Evolutionary conservation across 2,329 filamentous ascomycete species (phyloP), one percentile per base, ranked within the genome.

Genomic region (Sporothrix brasiliensis): DNA sequence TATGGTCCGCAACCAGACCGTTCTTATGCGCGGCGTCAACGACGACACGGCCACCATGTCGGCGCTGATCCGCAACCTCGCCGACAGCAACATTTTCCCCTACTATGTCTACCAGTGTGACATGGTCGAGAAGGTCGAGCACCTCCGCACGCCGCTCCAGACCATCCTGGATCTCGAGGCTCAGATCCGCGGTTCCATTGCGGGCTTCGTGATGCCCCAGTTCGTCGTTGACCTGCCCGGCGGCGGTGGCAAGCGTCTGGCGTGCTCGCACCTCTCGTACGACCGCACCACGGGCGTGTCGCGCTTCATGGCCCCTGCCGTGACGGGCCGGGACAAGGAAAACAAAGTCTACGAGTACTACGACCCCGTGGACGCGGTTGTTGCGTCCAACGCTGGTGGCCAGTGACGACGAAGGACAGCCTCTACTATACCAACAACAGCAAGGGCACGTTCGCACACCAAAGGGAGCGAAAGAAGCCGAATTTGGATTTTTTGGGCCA

Each of bases 81-180:
- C 85, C 1, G 83, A 87, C 73, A 85, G 86, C 72, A 85, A 85
- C 56, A 83, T 90, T 61, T 79, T 83, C 66, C 88, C 88, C 84
- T 90, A 90, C 77, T 90, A 90, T 74, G 84, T 90, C 67, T 90
- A 90, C 77, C 87, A 89, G 75, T 86, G 85, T 61, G 88, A 90
- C 76, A 87, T 90, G 83, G 86, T 89, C 10, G 78, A 81, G 39
- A 85, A 83, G 58, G 81, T 87, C 2, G 88, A 90, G 78, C 87
- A 90, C 74, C 80, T 89, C 27, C 85, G 88, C 9, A 90, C 88
- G 0, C 87, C 87, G 2, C 81, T 90, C 13, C 81, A 82, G 56
- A 87, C 84, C 1, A 88, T 88, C 61, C 80, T 89, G 19, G 79
- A 87, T 21, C 79, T 90, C 0, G 87, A 90, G 76, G 80, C 83